A percentile compares a stretch with the other conserved stretches of the same genome.
These are phyloP conservation scores for Candida saitoana DNA, from an alignment of 805 yeast genomes.

Conservation along the genomic window DNA sequence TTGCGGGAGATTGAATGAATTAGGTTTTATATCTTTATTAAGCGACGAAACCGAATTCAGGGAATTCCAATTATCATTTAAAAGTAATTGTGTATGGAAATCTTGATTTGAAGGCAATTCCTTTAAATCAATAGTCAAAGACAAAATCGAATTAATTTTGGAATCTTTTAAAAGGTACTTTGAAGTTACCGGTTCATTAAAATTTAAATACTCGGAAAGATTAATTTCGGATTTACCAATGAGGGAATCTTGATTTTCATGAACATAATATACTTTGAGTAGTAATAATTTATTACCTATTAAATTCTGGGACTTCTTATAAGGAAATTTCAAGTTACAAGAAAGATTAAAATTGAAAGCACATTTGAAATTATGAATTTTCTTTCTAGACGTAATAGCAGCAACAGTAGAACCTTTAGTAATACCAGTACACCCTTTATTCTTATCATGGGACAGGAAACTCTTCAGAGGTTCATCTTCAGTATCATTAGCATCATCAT, in stretches of 20 bases:
- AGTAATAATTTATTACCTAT: constrained; percentile 42
- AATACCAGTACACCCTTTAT: constrained; percentile 2
- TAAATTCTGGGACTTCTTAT: constrained; percentile 34
- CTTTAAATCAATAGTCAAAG: constrained; percentile 51
- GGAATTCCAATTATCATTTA: constrained; percentile 19
- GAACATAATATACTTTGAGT: constrained; percentile 33
- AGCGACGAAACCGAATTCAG: not conserved
- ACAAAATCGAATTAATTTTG: constrained; percentile 77
- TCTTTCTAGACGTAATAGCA: constrained; percentile 27
- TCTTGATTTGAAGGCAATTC: constrained; percentile 36
- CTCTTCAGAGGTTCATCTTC: not conserved
- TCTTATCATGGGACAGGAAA: not conserved
- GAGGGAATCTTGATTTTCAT: constrained; percentile 20
- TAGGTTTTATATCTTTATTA: constrained; percentile 13
- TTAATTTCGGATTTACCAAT: constrained; percentile 69
- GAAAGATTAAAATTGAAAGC: constrained; percentile 30
- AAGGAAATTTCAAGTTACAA: constrained; percentile 37
- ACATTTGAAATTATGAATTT: constrained; percentile 39
- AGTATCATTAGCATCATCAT: not conserved
- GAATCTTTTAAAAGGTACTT: constrained; percentile 72
- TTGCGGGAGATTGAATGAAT: constrained; percentile 41
- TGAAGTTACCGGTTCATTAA: constrained; percentile 48
- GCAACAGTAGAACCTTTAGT: constrained; percentile 18
- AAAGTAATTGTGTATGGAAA: constrained; percentile 40
- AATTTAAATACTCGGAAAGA: constrained; percentile 65